Evolutionary conservation across 2,329 filamentous ascomycete genomes (phyloP).

Genomic region (Elsinoe fawcettii): DNA sequence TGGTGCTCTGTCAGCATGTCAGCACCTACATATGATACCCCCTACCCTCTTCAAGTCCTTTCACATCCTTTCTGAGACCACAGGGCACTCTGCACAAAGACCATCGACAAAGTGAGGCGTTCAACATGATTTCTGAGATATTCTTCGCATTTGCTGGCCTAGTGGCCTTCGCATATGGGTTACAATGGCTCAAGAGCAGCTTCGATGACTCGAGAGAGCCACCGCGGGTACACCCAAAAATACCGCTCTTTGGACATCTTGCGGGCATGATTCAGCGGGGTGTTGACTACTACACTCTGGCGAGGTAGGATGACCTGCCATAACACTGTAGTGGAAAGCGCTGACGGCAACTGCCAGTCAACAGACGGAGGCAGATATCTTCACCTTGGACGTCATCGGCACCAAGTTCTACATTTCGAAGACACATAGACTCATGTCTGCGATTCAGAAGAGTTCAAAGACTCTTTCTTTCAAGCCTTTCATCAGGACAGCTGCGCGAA

Average conservation of each 20-base stretch:
- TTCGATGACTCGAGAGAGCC: conserved; percentile 1
- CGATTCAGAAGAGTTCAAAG: conserved; percentile 1
- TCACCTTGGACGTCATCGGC: conserved; percentile 2
- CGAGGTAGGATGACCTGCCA: neutral
- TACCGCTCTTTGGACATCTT: neutral
- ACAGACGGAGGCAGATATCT: neutral
- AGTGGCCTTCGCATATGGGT: neutral
- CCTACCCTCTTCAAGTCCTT: neutral
- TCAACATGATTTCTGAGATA: neutral
- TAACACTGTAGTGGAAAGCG: neutral
- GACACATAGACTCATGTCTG: neutral
- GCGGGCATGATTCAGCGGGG: neutral
- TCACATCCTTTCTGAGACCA: neutral
- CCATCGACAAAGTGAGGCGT: neutral
- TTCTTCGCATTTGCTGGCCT: neutral
- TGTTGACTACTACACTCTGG: neutral
- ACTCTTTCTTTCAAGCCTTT: conserved; percentile 1
- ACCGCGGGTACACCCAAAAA: neutral
- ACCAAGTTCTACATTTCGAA: conserved; percentile 4
- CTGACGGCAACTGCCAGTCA: neutral
- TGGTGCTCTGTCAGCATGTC: neutral
- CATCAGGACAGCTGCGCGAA: neutral
- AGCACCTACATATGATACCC: neutral
- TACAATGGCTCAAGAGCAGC: neutral
- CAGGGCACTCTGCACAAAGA: neutral